Evolutionary conservation across 2,329 filamentous ascomycete species (phyloP).

Genomic region (Fusarium domesticum): DNA sequence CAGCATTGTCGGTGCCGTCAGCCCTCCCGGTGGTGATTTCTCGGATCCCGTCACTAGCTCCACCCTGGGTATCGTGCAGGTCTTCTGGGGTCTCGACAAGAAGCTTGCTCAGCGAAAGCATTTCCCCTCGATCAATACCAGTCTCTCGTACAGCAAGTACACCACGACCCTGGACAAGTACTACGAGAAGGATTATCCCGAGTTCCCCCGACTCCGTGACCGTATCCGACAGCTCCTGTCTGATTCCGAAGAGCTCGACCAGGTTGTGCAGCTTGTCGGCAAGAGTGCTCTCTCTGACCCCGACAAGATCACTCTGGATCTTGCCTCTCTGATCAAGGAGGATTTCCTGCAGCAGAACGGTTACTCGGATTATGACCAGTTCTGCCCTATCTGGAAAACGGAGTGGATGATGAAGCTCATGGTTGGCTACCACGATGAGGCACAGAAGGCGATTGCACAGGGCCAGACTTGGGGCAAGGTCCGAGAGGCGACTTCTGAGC

Average conservation of each 20-base stretch:
- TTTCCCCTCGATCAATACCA: conserved; percentile 97
- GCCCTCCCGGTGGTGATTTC: conserved; percentile 97
- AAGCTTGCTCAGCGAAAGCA: conserved; percentile 98
- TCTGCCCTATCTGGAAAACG: conserved; percentile 99
- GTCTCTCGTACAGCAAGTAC: conserved; percentile 95
- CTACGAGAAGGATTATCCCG: conserved; percentile 90
- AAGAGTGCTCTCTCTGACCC: conserved; percentile 94
- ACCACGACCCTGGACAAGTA: conserved; percentile 82
- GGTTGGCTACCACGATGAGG: conserved; percentile 96
- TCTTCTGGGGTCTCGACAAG: conserved; percentile 99
- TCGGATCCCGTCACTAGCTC: conserved; percentile 94
- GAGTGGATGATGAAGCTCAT: conserved; percentile 99
- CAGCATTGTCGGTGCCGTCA: conserved; percentile 96
- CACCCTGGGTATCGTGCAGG: conserved; percentile 95
- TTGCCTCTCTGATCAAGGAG: conserved; percentile 90
- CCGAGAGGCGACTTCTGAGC: conserved; percentile 81
- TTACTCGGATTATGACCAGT: conserved; percentile 98
- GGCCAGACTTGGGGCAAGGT: conserved; percentile 92
- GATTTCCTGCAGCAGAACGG: conserved; percentile 99
- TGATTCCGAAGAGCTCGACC: conserved; percentile 94
- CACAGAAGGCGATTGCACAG: conserved; percentile 89
- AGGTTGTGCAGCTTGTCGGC: conserved; percentile 96
- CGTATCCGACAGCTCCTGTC: conserved; percentile 91
- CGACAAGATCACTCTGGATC: conserved; percentile 97
- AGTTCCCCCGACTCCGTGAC: conserved; percentile 90